Evolutionary conservation across 257 asterid species (phyloP).

Genomic region (Solanum rostratum): DNA sequence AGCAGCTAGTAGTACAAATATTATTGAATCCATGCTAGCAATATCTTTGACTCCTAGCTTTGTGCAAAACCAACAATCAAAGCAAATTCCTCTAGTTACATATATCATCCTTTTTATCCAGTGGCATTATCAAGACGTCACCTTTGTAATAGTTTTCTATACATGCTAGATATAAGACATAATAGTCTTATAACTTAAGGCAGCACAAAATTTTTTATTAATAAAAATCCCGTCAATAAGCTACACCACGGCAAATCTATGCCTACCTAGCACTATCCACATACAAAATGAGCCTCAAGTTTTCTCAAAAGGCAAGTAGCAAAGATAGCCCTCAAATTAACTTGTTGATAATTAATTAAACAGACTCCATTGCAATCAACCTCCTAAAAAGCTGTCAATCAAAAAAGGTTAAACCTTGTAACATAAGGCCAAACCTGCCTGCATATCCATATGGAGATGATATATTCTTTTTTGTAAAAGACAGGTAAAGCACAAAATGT

Average conservation of each 20-base stretch:
- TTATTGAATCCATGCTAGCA: not conserved
- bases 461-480: not conserved
- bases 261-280: not conserved
- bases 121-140: not conserved
- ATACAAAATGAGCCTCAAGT: not conserved
- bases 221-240: not conserved
- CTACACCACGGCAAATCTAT: not conserved
- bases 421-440: not conserved
- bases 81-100: not conserved
- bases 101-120: not conserved
- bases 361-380: not conserved
- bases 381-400: not conserved
- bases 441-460: not conserved
- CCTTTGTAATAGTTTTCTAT: not conserved
- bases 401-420: not conserved
- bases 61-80: not conserved
- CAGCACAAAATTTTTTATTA: not conserved
- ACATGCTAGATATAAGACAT: not conserved
- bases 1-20: not conserved
- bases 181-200: not conserved
- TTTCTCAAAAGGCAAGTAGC: not conserved
- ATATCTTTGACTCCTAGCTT: not conserved
- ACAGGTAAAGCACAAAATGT: not conserved
- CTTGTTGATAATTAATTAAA: not conserved
- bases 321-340: not conserved